phyloP scores from a whole-genome alignment of 2,329 filamentous ascomycete genomes.

The Gnomoniopsis smithogilvyi region DNA sequence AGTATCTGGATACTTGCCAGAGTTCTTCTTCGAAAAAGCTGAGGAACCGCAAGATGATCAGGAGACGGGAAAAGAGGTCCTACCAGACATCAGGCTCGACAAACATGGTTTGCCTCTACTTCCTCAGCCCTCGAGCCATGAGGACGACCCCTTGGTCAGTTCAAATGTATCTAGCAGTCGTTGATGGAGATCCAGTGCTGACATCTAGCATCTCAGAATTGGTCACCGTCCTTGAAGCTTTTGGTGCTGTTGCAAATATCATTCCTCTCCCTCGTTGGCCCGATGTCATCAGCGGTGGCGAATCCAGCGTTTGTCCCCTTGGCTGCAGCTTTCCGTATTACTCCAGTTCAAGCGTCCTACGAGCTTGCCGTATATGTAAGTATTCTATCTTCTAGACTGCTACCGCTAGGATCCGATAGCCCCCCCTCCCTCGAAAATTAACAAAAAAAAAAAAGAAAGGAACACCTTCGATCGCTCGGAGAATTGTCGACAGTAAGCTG shows the following conservation, averaged over 20 bases:
- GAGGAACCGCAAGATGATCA: neutral
- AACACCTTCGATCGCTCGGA: neutral
- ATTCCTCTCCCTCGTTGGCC: conserved; percentile 29
- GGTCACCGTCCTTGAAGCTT: conserved; percentile 22
- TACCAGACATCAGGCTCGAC: conserved; percentile 14
- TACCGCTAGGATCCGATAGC: neutral
- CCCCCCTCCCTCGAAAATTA: neutral
- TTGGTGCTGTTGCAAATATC: conserved; percentile 27
- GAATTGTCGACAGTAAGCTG: neutral
- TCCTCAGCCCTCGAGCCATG: conserved; percentile 22
- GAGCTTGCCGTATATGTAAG: conserved; percentile 24
- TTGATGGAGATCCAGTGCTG: neutral
- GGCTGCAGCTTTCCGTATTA: conserved; percentile 27
- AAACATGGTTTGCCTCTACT: conserved; percentile 23
- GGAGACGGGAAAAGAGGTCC: neutral
- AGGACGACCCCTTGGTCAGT: conserved; percentile 23
- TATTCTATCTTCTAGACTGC: neutral
- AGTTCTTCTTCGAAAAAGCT: neutral
- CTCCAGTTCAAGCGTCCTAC: conserved; percentile 29
- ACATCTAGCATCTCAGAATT: conserved; percentile 19
- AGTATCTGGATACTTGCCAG: neutral
- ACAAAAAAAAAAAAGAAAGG: no score
- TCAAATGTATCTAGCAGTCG: neutral
- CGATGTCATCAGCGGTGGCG: conserved; percentile 25
- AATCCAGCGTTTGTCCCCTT: conserved; percentile 31